phyloP scores from a whole-genome alignment of 768 basidiomycete species.

The Mycena belliarum region DNA sequence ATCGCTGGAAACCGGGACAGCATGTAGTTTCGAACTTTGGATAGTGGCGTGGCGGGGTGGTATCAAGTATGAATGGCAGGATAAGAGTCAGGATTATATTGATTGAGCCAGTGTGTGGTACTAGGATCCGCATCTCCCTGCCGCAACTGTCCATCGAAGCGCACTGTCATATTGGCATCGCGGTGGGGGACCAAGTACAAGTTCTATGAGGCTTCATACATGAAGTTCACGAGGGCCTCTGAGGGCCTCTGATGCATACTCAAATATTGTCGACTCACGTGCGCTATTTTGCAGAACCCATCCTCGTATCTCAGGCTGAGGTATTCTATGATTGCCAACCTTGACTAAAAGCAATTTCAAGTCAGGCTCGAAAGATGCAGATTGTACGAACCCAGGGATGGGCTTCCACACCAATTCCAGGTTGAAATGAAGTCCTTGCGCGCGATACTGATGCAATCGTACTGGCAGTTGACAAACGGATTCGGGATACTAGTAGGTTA shows the following conservation, averaged over 20 bases:
- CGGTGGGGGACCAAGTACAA: not conserved
- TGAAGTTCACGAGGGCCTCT: not conserved
- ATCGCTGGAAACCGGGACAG: not conserved
- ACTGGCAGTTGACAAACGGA: slow-evolving; percentile 6
- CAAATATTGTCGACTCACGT: not conserved
- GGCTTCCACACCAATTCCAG: slow-evolving; percentile 12
- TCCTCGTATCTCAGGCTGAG: slow-evolving; percentile 14
- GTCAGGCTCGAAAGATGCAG: not conserved
- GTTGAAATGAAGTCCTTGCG: not conserved
- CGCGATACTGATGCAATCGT: slow-evolving; percentile 11
- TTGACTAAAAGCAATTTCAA: slow-evolving; percentile 4
- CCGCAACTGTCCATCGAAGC: slow-evolving; percentile 22
- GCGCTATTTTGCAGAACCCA: not conserved
- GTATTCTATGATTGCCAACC: slow-evolving; percentile 18
- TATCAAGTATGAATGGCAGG: not conserved
- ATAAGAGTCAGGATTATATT: too few species aligned
- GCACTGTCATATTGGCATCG: slow-evolving; percentile 6
- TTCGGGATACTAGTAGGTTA: too few species aligned
- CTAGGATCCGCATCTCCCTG: slow-evolving; percentile 7
- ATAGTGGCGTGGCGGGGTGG: not conserved
- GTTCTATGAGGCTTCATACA: not conserved
- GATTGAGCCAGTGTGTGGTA: not conserved
- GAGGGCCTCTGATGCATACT: too few species aligned
- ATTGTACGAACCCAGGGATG: slow-evolving; percentile 9
- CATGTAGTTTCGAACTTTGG: not conserved